Base-by-base conservation (phyloP, 257 asterid genomes). In the Capsicum chinense region DNA sequence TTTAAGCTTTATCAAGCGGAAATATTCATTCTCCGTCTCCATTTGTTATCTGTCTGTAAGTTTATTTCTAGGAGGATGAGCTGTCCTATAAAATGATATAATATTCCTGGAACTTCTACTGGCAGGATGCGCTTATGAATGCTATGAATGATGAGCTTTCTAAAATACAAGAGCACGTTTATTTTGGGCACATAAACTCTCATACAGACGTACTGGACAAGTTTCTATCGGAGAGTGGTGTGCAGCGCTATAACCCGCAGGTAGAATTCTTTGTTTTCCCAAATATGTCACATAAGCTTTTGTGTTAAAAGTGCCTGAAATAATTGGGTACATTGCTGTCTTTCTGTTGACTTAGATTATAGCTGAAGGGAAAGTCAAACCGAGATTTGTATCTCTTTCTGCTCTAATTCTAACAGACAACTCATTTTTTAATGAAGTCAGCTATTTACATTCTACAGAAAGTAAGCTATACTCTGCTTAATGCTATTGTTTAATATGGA, bases 61-160 rank as follows among this genome's bases (percentile, higher is more conserved):
- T 78, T 12, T 52, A 54, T 78, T 54, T 54, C 48, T 78, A 26
- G 81, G 64, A 54, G 81, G 81, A 14, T 33, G 81, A 14, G 62
- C 21, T 56, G 59, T 14, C 81, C 48, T 14, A 16, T 78, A 78
- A 56, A 48, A 78, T 54, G 64, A 54, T 78, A 52, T 52, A 4
- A 76, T 52, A 78, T 54, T 9, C 81, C 81, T 26, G 81, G 48
- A 54, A 82, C 85, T 89, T 78, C 87, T 84, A 80, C 86, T 86
- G 85, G 79, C 95, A 97, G 99, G 99, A 97, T 82, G 92, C 97
- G 71, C 95, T 93, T 84, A 83, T 93, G 56, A 97, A 88, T 90
- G 97, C 99, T 83, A 97, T 97, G 98, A 95, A 93, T 7, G 99
- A 95, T 15, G 99, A 97, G 89, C 98, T 95, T 88, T 95, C 99